These are phyloP conservation scores for Capillidium rhysosporum DNA, from an alignment of 371 early-diverging fungal species.

Conservation along the genomic window DNA sequence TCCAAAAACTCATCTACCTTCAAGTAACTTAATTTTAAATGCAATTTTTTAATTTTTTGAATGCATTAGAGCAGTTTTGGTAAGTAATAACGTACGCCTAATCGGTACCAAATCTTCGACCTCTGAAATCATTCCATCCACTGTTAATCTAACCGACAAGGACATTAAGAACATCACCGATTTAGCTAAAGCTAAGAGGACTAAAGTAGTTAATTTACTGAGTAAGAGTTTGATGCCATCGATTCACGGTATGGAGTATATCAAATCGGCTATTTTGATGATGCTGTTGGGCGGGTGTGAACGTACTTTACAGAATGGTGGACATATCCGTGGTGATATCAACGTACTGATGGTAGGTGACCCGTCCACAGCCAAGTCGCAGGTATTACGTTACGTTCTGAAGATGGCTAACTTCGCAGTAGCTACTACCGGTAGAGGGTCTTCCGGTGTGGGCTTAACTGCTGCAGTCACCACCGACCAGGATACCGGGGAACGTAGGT, in stretches of 20 bases:
- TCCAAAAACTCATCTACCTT: constrained; percentile 68
- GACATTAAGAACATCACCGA: constrained; percentile 72
- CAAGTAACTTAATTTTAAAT: constrained; percentile 21
- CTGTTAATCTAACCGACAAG: constrained; percentile 30
- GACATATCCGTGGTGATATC: constrained; percentile 91
- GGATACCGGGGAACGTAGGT: constrained; percentile 41
- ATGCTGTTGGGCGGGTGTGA: constrained; percentile 91
- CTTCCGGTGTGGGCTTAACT: constrained; percentile 95
- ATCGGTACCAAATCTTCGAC: constrained; percentile 55
- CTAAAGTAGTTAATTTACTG: constrained; percentile 64
- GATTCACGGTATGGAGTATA: constrained; percentile 91
- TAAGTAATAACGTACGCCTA: constrained; percentile 77
- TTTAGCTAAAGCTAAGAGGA: constrained; percentile 30
- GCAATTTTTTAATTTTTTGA: not conserved
- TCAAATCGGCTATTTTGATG: constrained; percentile 92
- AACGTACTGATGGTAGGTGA: constrained; percentile 94
- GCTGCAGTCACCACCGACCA: constrained; percentile 70
- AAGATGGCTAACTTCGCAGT: constrained; percentile 83
- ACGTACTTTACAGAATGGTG: constrained; percentile 84
- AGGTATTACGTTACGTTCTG: constrained; percentile 74
- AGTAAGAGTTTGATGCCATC: constrained; percentile 85
- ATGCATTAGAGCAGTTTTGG: constrained; percentile 53
- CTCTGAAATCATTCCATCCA: constrained; percentile 18
- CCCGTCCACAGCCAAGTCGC: constrained; percentile 95
- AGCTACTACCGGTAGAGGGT: constrained; percentile 92